Evolutionary conservation across 257 asterid genomes (phyloP).

Genomic region (Solanum etuberosum): DNA sequence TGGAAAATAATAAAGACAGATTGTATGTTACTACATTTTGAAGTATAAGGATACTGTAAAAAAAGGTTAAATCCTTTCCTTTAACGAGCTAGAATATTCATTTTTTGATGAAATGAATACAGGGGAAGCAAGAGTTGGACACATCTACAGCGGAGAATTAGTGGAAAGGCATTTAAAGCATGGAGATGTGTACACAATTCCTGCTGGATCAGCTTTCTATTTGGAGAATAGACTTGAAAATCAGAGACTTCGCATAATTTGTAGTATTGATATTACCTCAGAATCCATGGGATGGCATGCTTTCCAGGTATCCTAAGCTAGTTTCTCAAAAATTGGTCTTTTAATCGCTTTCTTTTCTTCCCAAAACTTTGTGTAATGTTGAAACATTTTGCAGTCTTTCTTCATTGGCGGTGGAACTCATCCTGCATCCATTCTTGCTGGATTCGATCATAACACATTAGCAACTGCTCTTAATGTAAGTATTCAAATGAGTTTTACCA

Average conservation of each 20-base stretch:
- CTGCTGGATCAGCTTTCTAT: not conserved
- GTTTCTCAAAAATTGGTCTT: not conserved
- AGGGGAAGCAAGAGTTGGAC: slow-evolving; percentile 24
- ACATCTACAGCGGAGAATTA: not conserved
- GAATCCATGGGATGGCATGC: slow-evolving; percentile 38
- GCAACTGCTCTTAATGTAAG: slow-evolving; percentile 68
- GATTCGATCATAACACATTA: slow-evolving; percentile 22
- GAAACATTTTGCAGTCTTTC: slow-evolving; percentile 39
- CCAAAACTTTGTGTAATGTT: not conserved
- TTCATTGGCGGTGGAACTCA: slow-evolving; percentile 66
- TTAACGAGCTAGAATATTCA: not conserved
- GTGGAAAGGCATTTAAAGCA: not conserved
- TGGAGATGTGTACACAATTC: not conserved
- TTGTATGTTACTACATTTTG: not conserved
- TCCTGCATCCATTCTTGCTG: slow-evolving; percentile 65
- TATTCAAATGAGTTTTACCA: not conserved
- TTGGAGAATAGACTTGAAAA: slow-evolving; percentile 34
- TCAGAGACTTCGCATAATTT: slow-evolving; percentile 47
- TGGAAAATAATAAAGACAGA: not conserved
- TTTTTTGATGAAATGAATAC: not conserved
- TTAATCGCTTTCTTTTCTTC: not conserved
- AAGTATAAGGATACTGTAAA: not conserved
- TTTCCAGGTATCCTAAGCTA: slow-evolving; percentile 43
- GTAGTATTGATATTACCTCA: slow-evolving; percentile 49
- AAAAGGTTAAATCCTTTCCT: not conserved